phyloP scores from a whole-genome alignment of 129 eudicot species.

The Flaveria linearis region DNA sequence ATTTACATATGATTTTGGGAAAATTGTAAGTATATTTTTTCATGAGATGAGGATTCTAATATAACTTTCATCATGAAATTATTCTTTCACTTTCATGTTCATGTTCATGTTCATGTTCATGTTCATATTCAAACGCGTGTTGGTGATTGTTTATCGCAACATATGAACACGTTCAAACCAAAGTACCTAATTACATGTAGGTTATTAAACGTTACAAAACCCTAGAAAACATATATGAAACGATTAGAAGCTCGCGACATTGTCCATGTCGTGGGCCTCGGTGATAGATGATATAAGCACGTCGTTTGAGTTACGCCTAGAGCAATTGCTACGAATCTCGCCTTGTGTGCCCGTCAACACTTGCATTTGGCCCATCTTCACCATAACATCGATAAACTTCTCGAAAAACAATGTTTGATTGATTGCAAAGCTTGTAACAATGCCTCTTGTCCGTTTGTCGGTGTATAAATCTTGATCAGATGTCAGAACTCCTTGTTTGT shows the following conservation, averaged over 20 bases:
- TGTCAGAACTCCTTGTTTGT: constrained; percentile 54
- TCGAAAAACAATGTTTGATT: constrained; percentile 70
- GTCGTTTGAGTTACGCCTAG: constrained; percentile 44
- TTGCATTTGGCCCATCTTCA: constrained; percentile 69
- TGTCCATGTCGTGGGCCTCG: constrained; percentile 18
- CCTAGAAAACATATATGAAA: background rate
- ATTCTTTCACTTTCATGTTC: too few relatives aligned
- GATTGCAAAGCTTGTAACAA: constrained; percentile 56
- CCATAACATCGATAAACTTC: constrained; percentile 54
- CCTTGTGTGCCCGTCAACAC: constrained; percentile 70
- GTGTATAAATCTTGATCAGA: constrained; percentile 70
- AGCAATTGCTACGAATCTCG: constrained; percentile 63
- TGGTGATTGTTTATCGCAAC: too few relatives aligned
- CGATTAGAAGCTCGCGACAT: constrained; percentile 21
- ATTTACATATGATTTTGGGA: constrained; percentile 26
- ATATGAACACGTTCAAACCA: background rate
- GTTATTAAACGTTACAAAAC: constrained; percentile 4
- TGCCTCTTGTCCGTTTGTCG: constrained; percentile 47
- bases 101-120: too few relatives aligned
- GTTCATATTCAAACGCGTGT: too few relatives aligned
- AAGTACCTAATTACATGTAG: background rate
- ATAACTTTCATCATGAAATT: background rate
- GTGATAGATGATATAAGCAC: constrained; percentile 38
- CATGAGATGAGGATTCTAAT: constrained; percentile 13
- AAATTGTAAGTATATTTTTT: constrained; percentile 34